A percentile compares a stretch with the other conserved stretches of the same genome.
Evolutionary conservation across 805 yeast genomes (phyloP).

Genomic region (Candida sphagnicola): DNA sequence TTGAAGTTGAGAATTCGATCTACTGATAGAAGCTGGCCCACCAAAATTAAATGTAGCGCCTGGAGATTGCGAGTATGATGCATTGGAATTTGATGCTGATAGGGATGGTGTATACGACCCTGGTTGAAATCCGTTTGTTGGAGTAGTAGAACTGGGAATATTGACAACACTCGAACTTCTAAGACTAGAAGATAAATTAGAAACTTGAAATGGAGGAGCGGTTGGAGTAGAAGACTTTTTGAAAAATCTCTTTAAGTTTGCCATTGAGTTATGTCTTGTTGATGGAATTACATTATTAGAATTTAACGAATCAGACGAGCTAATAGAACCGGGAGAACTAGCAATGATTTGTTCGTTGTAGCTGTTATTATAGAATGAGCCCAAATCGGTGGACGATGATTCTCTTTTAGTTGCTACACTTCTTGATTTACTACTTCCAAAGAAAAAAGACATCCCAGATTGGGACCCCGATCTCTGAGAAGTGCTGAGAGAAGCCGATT

Average conservation of each 20-base stretch:
- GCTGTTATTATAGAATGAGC: conserved; percentile 37
- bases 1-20: conserved; percentile 13
- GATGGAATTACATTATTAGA: conserved; percentile 21
- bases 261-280: conserved; percentile 75
- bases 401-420: conserved; percentile 27
- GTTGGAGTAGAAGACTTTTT: conserved; percentile 35
- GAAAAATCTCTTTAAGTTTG: conserved; percentile 70
- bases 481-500: conserved; percentile 29
- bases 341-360: conserved; percentile 24
- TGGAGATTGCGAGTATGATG: conserved; percentile 34
- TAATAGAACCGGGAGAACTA: conserved; percentile 29
- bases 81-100: conserved; percentile 28
- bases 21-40: conserved; percentile 20
- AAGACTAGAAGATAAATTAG: conserved; percentile 22
- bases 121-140: conserved; percentile 12
- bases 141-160: conserved; percentile 9
- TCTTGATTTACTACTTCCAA: conserved; percentile 45
- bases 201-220: conserved; percentile 8
- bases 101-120: conserved; percentile 19
- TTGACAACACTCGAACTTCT: conserved; percentile 15
- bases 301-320: conserved; percentile 32
- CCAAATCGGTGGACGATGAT: conserved; percentile 37
- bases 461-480: conserved; percentile 40
- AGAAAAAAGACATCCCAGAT: conserved; percentile 46
- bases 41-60: conserved; percentile 15